Conservation (phyloP, 2,329 filamentous ascomycete genomes). For the Gliomastix tumulicola region DNA sequence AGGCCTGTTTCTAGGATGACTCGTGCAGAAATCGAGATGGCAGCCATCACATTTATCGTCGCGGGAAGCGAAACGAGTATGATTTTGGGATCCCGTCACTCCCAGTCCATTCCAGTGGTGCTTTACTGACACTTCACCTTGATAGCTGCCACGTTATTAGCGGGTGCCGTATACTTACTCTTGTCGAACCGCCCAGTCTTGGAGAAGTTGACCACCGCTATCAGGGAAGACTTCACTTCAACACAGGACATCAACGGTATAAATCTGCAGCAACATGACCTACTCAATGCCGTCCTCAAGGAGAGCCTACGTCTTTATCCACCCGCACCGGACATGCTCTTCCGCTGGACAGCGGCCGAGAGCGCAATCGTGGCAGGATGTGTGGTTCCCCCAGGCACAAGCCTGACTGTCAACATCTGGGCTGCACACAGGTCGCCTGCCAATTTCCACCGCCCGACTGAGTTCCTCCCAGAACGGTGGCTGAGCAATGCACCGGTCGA, state of each 20-base stretch:
- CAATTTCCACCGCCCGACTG: not conserved
- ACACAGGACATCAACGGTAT: not conserved
- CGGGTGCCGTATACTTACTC: not conserved
- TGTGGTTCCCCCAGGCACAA: not conserved
- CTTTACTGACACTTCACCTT: too few relatives aligned
- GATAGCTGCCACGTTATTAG: not conserved
- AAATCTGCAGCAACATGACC: not conserved
- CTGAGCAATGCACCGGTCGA: not conserved
- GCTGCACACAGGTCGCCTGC: not conserved
- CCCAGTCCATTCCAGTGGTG: too few relatives aligned
- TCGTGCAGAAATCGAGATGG: not conserved
- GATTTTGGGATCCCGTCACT: too few relatives aligned
- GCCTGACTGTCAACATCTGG: not conserved
- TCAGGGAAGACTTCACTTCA: not conserved
- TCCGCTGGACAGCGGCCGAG: slow-evolving; percentile 1
- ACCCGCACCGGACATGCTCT: not conserved
- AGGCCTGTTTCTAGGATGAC: not conserved
- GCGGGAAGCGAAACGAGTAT: not conserved
- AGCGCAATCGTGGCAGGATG: not conserved
- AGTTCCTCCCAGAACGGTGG: not conserved
- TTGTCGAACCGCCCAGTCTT: not conserved
- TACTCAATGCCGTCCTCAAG: not conserved
- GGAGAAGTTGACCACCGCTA: not conserved
- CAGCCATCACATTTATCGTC: not conserved
- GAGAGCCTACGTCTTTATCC: not conserved